Percentiles rank a stretch among this genome's conserved stretches.
Conservation (phyloP, 306 rosid species). For the Malus domestica region ASM211411v1 NC_041805.1:6743501-6744000, state of each 20-base stretch:
- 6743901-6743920: slow-evolving; percentile 6
- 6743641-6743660: slow-evolving; percentile 9
- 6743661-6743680: background rate
- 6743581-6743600: slow-evolving; percentile 49
- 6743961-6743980: background rate
- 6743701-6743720: background rate
- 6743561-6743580: slow-evolving; percentile 35
- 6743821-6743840: background rate
- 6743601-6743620: slow-evolving; percentile 58
- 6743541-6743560: slow-evolving; percentile 35
- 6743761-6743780: background rate
- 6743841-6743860: background rate
- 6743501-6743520: background rate
- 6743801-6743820: background rate
- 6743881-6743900: background rate
- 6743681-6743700: background rate
- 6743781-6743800: background rate
- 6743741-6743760: no score
- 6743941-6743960: background rate
- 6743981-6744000: slow-evolving; percentile 12
- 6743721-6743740: no score
- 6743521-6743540: slow-evolving; percentile 31
- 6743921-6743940: background rate
- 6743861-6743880: slow-evolving; percentile 6
- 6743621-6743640: slow-evolving; percentile 37